Conservation (phyloP, 495 filamentous ascomycete genomes). For the Viridothelium virens region DNA sequence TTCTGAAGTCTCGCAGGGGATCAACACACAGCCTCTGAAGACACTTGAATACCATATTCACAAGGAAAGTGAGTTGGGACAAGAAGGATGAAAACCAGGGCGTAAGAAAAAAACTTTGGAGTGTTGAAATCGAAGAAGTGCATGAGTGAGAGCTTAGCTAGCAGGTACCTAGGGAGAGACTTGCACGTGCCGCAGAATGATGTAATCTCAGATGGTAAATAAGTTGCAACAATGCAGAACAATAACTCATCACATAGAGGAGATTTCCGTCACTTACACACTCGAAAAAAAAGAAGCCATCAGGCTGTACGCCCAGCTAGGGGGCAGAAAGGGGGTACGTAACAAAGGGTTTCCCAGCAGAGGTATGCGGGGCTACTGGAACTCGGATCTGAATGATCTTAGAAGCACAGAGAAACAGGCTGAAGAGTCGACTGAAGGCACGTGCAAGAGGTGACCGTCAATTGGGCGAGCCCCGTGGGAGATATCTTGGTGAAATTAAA, state of each 20-base stretch:
- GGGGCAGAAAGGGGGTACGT: not conserved
- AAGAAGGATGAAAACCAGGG: too few relatives aligned
- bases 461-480: not conserved
- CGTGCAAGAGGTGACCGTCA: not conserved
- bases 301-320: not conserved
- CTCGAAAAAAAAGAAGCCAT: slow-evolving; percentile 33
- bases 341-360: too few relatives aligned
- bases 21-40: not conserved
- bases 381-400: not conserved
- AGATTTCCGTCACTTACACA: slow-evolving; percentile 32
- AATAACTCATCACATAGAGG: too few relatives aligned
- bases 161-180: too few relatives aligned
- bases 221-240: too few relatives aligned
- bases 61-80: too few relatives aligned
- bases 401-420: not conserved
- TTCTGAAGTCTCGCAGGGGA: not conserved
- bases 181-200: too few relatives aligned
- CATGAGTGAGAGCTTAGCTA: too few relatives aligned
- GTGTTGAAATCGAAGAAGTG: too few relatives aligned
- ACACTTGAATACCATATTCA: too few relatives aligned
- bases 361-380: not conserved
- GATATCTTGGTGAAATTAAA: not conserved
- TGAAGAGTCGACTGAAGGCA: not conserved
- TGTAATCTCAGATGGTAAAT: too few relatives aligned
- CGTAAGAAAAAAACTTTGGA: too few relatives aligned